Evolutionary conservation across 1,284 basidiomycete species (phyloP).

Genomic region (Trametes sp.): DNA sequence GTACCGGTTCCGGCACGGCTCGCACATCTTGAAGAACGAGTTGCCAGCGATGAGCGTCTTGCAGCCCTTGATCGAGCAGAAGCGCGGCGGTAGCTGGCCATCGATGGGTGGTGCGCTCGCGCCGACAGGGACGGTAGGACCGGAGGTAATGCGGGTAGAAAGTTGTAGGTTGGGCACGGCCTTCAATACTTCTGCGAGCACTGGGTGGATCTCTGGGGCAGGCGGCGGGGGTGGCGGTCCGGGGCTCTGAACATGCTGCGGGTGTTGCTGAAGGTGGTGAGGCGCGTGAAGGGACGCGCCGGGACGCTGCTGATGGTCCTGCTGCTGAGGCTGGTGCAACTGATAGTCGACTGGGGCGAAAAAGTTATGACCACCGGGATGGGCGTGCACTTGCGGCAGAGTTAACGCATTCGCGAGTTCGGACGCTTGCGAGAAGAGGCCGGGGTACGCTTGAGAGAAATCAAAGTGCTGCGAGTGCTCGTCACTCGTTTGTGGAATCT

Average conservation of each 20-base stretch:
- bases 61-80: slow-evolving; percentile 64
- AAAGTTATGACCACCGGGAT: slow-evolving; percentile 1
- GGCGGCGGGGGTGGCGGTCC: slow-evolving; percentile 20
- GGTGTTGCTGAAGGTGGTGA: slow-evolving; percentile 4
- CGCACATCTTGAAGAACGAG: slow-evolving; percentile 64
- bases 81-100: slow-evolving; percentile 42
- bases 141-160: slow-evolving; percentile 28
- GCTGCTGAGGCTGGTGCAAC: slow-evolving; percentile 8
- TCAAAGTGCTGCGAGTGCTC: slow-evolving; percentile 20
- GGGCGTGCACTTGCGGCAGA: slow-evolving; percentile 19
- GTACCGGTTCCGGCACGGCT: slow-evolving; percentile 57
- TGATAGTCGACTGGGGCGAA: slow-evolving; percentile 11
- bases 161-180: slow-evolving; percentile 26
- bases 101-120: slow-evolving; percentile 19
- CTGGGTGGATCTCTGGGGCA: slow-evolving; percentile 27
- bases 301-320: background rate
- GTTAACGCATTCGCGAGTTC: slow-evolving; percentile 39
- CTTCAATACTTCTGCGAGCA: slow-evolving; percentile 27
- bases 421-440: slow-evolving; percentile 38
- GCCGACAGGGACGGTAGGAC: slow-evolving; percentile 26
- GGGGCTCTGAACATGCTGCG: background rate
- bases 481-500: slow-evolving; percentile 10
- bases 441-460: slow-evolving; percentile 32
- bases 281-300: background rate
- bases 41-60: slow-evolving; percentile 49